Base-by-base conservation (phyloP, 768 basidiomycete genomes). In the Pholiota microspora region DNA sequence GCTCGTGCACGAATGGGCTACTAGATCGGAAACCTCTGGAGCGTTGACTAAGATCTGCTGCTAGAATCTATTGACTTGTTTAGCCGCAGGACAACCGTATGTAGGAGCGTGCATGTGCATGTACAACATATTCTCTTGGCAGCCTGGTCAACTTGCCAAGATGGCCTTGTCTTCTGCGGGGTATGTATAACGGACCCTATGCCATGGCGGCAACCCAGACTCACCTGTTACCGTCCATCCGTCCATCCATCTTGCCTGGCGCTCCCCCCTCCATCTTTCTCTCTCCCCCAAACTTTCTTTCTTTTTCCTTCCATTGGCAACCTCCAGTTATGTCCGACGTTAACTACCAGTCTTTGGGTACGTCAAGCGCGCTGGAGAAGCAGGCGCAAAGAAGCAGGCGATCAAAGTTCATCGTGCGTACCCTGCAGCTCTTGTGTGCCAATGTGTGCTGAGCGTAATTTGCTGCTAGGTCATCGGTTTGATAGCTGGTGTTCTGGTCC, bases 341-440 rank as follows among this genome's bases (percentile, higher is more conserved):
- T n/a, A 34, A 34, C 23, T 59, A 62, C 36, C 64, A 62, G 34
- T 48, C 59, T 12, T 34, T 65, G n/a, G 54, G 49, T 15, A 68
- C 68, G 68, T 52, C 60, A 8, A 44, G 63, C 44, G 61, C 68
- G 8, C 54, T 72, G 25, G 70, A 74, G 51, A 70, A 70, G 57
- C 65, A 62, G 53, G 58, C 62, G 46, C 56, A 65, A 36, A 56
- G 64, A 49, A 62, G 57, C 54, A 68, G 64, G 48, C 77, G 80
- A 24, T 82, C 82, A 47, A 86, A 80, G 67, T 75, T 66, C 63
- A 81, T 87, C 57, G 86, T 88, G 57, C 61, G 85, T 77, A 25
- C n/a, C n/a, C n/a, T n/a, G n/a, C n/a, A n/a, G n/a, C n/a, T n/a
- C n/a, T n/a, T n/a, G n/a, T n/a, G n/a, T n/a, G n/a, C n/a, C n/a